Conservation (phyloP, 2,329 filamentous ascomycete genomes). For the Zymoseptoria tritici region DNA sequence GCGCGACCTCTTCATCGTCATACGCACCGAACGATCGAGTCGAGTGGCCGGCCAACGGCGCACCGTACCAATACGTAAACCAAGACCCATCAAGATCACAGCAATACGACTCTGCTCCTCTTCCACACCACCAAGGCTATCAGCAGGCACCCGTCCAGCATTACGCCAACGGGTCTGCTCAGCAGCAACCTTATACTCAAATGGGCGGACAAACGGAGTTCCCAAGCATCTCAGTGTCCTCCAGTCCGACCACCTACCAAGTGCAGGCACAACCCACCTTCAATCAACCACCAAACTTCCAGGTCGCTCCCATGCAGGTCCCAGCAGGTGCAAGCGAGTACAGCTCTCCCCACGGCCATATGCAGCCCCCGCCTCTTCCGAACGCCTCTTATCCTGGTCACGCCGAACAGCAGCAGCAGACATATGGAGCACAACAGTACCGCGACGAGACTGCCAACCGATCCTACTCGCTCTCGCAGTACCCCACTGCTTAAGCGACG, state of each 20-base stretch:
- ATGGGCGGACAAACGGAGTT: slow-evolving; percentile 18
- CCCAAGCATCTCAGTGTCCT: slow-evolving; percentile 20
- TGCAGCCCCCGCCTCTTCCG: slow-evolving; percentile 22
- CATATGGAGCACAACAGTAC: slow-evolving; percentile 20
- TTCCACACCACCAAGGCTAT: slow-evolving; percentile 13
- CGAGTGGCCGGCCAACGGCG: slow-evolving; percentile 17
- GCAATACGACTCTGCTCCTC: slow-evolving; percentile 20
- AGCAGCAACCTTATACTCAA: slow-evolving; percentile 13
- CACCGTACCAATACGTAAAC: slow-evolving; percentile 19
- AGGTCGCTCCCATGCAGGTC: slow-evolving; percentile 19
- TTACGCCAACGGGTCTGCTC: slow-evolving; percentile 2
- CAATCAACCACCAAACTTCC: slow-evolving; percentile 12
- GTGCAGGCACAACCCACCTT: slow-evolving; percentile 11
- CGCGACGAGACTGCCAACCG: slow-evolving; percentile 17
- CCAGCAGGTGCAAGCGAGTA: slow-evolving; percentile 14
- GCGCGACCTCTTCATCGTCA: slow-evolving; percentile 8
- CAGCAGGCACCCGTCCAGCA: slow-evolving; percentile 7
- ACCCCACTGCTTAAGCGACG: slow-evolving; percentile 16
- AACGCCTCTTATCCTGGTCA: slow-evolving; percentile 15
- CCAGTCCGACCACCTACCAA: slow-evolving; percentile 18
- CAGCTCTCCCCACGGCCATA: slow-evolving; percentile 18
- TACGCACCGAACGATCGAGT: slow-evolving; percentile 15
- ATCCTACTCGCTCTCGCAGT: slow-evolving; percentile 20
- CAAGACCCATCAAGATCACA: slow-evolving; percentile 18
- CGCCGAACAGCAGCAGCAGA: slow-evolving; percentile 12